Percentiles rank a stretch among this genome's conserved stretches.
These are phyloP conservation scores for Podospora tetraspora DNA, from an alignment of 495 filamentous ascomycete species.

Conservation along the genomic window DNA sequence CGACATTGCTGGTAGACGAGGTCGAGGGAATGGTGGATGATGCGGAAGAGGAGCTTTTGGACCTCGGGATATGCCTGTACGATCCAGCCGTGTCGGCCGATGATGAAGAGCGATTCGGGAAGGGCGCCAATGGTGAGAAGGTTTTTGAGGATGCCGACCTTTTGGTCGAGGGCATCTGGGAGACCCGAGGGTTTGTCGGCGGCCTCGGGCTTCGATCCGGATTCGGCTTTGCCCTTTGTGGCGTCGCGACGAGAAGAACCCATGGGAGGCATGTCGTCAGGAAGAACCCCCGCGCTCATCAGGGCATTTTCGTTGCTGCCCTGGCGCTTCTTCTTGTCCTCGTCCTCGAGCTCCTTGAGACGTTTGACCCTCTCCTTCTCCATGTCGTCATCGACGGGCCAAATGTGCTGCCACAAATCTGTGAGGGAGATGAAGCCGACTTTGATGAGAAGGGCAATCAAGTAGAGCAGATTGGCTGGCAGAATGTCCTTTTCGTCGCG, in stretches of 20 bases:
- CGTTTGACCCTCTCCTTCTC: slow-evolving; percentile 57
- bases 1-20: slow-evolving; percentile 38
- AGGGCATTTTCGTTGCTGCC: slow-evolving; percentile 75
- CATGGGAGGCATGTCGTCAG: slow-evolving; percentile 59
- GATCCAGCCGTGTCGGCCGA: slow-evolving; percentile 88
- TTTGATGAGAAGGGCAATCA: slow-evolving; percentile 89
- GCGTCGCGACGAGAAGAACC: slow-evolving; percentile 32
- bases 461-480: slow-evolving; percentile 85
- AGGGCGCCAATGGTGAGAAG: slow-evolving; percentile 87
- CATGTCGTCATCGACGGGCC: slow-evolving; percentile 81
- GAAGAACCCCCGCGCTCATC: slow-evolving; percentile 77
- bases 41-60: slow-evolving; percentile 61
- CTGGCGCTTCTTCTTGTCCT: slow-evolving; percentile 59
- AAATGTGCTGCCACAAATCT: slow-evolving; percentile 89
- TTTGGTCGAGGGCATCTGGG: slow-evolving; percentile 84
- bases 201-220: slow-evolving; percentile 32
- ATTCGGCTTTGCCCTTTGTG: slow-evolving; percentile 33
- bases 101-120: slow-evolving; percentile 86
- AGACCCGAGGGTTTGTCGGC: slow-evolving; percentile 53
- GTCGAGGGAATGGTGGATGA: slow-evolving; percentile 71
- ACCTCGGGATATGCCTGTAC: slow-evolving; percentile 77
- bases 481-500: slow-evolving; percentile 60
- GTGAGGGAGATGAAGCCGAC: slow-evolving; percentile 93
- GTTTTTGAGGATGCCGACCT: slow-evolving; percentile 74
- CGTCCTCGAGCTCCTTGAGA: slow-evolving; percentile 72